Conservation (phyloP, 768 basidiomycete species). For the Heimioporus sp. region DNA sequence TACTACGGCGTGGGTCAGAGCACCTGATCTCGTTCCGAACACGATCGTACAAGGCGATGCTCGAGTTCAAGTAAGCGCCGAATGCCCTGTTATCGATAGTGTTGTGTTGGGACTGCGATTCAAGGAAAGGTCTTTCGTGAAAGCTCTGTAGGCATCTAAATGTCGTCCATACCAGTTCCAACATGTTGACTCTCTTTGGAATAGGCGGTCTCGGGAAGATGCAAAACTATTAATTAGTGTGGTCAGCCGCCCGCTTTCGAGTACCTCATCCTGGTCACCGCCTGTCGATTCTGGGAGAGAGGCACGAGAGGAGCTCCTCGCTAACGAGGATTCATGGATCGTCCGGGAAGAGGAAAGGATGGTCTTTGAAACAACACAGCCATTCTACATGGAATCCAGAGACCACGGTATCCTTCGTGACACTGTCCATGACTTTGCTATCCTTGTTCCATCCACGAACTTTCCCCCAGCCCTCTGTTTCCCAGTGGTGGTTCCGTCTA, state of each 20-base stretch:
- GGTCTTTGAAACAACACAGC: slow-evolving; percentile 15
- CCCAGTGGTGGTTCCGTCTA: too few relatives aligned
- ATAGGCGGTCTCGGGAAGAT: slow-evolving; percentile 5
- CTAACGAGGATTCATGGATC: slow-evolving; percentile 14
- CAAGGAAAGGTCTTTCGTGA: slow-evolving; percentile 20
- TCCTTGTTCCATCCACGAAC: slow-evolving; percentile 22
- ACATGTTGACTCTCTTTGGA: neutral
- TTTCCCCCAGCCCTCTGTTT: slow-evolving; percentile 9
- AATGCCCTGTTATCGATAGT: slow-evolving; percentile 5
- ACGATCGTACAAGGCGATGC: slow-evolving; percentile 10
- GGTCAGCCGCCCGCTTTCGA: too few relatives aligned
- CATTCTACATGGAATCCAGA: neutral
- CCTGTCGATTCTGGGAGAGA: neutral
- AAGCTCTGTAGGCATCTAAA: slow-evolving; percentile 4
- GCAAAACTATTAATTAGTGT: neutral
- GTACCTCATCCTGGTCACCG: neutral
- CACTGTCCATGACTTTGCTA: slow-evolving; percentile 8
- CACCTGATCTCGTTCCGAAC: slow-evolving; percentile 15
- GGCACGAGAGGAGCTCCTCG: neutral
- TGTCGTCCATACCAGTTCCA: neutral
- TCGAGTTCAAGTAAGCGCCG: slow-evolving; percentile 15
- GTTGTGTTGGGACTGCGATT: slow-evolving; percentile 12
- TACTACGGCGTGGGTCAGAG: slow-evolving; percentile 16
- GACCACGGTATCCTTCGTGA: neutral
- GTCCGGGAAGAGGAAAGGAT: slow-evolving; percentile 16